A percentile compares a stretch with the other conserved stretches of the same genome.
These are phyloP conservation scores for Scleroderma bovista DNA, from an alignment of 768 basidiomycete species.

Conservation along the genomic window DNA sequence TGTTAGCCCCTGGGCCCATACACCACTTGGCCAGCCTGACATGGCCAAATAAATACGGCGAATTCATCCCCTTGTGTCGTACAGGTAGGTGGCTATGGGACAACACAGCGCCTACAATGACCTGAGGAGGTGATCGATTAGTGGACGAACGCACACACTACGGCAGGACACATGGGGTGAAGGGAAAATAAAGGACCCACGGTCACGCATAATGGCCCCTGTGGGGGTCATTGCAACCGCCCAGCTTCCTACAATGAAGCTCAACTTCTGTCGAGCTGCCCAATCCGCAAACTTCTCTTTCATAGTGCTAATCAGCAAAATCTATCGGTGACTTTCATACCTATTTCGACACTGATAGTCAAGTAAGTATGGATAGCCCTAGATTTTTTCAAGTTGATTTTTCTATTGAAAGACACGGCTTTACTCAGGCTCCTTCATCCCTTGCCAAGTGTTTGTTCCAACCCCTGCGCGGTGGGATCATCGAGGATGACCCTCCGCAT, in stretches of 20 bases:
- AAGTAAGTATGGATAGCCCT: too few species aligned
- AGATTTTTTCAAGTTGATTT: too few species aligned
- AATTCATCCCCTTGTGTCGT: conserved; percentile 40
- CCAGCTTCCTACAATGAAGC: conserved; percentile 71
- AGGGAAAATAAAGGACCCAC: conserved; percentile 33
- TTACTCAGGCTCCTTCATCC: too few species aligned
- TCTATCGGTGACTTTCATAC: too few species aligned
- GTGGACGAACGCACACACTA: background rate
- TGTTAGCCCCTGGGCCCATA: conserved; percentile 83
- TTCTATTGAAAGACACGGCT: too few species aligned
- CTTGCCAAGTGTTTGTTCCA: conserved; percentile 61
- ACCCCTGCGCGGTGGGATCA: conserved; percentile 70
- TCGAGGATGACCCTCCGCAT: conserved; percentile 80
- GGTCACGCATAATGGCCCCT: conserved; percentile 60
- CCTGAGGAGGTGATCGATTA: too few species aligned
- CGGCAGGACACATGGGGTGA: too few species aligned
- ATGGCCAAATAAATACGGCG: background rate
- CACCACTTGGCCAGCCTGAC: conserved; percentile 69
- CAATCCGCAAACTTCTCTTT: conserved; percentile 59
- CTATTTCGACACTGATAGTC: too few species aligned
- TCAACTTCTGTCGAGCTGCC: conserved; percentile 62
- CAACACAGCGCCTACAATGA: background rate
- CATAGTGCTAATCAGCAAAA: too few species aligned
- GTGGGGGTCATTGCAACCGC: conserved; percentile 59
- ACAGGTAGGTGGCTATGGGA: conserved; percentile 45